phyloP scores from a whole-genome alignment of 495 filamentous ascomycete genomes.

The Friedmanniomyces simplex region DNA sequence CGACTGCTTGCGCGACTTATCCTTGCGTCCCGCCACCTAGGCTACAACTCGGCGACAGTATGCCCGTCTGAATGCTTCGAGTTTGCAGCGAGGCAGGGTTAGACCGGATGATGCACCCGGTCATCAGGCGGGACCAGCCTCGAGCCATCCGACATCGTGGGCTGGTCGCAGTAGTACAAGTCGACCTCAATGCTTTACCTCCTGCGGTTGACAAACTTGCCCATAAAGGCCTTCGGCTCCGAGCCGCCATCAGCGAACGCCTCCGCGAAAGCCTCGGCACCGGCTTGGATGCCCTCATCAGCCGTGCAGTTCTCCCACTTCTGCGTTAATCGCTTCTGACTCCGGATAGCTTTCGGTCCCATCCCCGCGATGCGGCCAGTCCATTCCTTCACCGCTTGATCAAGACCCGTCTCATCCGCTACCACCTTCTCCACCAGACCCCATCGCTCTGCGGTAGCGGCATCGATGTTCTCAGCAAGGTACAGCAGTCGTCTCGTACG shows the following conservation, averaged over 20 bases:
- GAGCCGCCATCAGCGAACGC: conserved; percentile 17
- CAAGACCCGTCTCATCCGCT: conserved; percentile 4
- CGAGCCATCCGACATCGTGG: too few relatives aligned
- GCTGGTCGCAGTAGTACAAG: too few relatives aligned
- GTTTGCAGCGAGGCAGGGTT: too few relatives aligned
- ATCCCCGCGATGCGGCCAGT: conserved; percentile 7
- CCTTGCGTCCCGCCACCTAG: too few relatives aligned
- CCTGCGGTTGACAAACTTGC: conserved; percentile 8
- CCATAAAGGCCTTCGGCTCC: conserved; percentile 17
- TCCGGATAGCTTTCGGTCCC: conserved; percentile 14
- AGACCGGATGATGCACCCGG: too few relatives aligned
- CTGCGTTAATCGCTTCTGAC: conserved; percentile 18
- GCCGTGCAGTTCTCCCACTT: conserved; percentile 19
- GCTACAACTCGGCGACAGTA: too few relatives aligned
- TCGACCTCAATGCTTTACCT: too few relatives aligned
- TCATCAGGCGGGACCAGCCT: too few relatives aligned
- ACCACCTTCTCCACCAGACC: conserved; percentile 20
- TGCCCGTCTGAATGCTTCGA: too few relatives aligned
- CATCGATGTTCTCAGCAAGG: conserved; percentile 18
- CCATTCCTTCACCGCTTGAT: conserved; percentile 12
- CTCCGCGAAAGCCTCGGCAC: conserved; percentile 19
- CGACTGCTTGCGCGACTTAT: too few relatives aligned
- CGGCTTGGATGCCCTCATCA: conserved; percentile 17
- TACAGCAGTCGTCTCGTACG: conserved; percentile 19
- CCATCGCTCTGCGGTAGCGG: conserved; percentile 15